Base-by-base conservation (phyloP, 768 basidiomycete genomes). In the Phanerodontia chrysosporium region DNA sequence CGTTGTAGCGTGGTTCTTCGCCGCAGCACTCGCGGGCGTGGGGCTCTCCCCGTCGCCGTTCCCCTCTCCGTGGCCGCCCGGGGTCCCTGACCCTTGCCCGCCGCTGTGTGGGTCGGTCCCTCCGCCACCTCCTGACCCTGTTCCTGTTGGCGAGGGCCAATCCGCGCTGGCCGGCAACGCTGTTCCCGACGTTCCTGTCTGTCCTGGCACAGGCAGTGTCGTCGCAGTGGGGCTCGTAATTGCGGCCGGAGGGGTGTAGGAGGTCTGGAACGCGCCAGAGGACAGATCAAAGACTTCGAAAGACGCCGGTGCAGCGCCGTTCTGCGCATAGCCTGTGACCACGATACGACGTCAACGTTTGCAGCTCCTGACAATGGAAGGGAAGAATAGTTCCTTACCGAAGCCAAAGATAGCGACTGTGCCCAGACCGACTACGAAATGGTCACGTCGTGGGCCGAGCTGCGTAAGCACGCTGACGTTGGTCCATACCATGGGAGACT, bases 371-470 rank as follows among this genome's bases (percentile, higher is more conserved):
- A n/a, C n/a, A n/a, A n/a, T n/a, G 69, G 75, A 65, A 84, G 86
- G 16, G 81, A 82, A 86, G 57, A 57, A 42, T 36, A 32, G 28
- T 35, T 16, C 36, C 87, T 64, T 64, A 92, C 91, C 91, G 66
- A 87, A 90, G 32, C 86, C 88, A 69, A 94, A 89, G 10, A 95
- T 69, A 22, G 92, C 84, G 55, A 82, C 76, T 30, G 77, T 74
- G 13, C 84, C 86, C 30, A 80, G 75, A 35, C 76, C 76, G 3
- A 87, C 75, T 10, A 89, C 92, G 62, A 86, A 82, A 69, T 95
- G 92, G 69, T 94, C 90, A 46, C 80, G 81, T 51, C 90, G 77
- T 24, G 77, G 66, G 2, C 88, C 89, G 4, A 93, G 70, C 53
- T 81, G 80, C 18, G 80, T 72, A 45, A 92, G 73, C 1, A 74